Evolutionary conservation across 768 basidiomycete species (phyloP), one percentile per base, ranked within the genome.

Genomic region (Lanmaoa pseudosensibilis): DNA sequence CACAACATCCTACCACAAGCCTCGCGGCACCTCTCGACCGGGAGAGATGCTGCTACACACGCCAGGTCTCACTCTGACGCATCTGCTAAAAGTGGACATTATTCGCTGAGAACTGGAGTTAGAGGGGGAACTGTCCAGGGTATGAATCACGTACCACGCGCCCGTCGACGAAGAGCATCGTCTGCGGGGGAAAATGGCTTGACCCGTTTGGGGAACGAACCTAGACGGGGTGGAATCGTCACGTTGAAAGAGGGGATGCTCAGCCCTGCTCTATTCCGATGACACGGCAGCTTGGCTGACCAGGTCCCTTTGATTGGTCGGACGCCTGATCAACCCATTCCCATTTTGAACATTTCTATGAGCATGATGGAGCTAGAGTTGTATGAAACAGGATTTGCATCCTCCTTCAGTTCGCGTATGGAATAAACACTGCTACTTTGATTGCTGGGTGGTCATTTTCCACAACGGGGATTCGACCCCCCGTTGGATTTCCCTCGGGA

Each of bases 141-240:
- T 15, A 39, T 36, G 51, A 46, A 49, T 34, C 59, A 58, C 8
- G 38, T 49, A 18, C 69, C 58, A 12, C 62, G 60, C 27, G 21
- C 53, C 11, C 74, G 73, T 39, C 73, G 77, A 56, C 72, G 77
- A 44, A 72, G 80, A 55, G 77, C 80, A 19, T 81, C 80, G 4
- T 80, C 80, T 49, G 80, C 75, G 11, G 79, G 77, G 25, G 80
- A 81, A 63, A 61, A 65, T 41, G 57, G 66, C 25, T 52, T 66
- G 54, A 18, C 32, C 19, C 36, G 50, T 40, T 44, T 37, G 45
- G 46, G 32, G 19, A 43, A 49, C 27, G 52, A 52, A n/a, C 25
- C 49, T 9, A 27, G 50, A 16, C 56, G 30, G 5, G 33, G 54
- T 46, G 53, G 53, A 27, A 39, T 58, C 18, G 18, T 44, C 19